Evolutionary conservation across 2,329 filamentous ascomycete species (phyloP).

Genomic region (Endoconidiophora polonica): DNA sequence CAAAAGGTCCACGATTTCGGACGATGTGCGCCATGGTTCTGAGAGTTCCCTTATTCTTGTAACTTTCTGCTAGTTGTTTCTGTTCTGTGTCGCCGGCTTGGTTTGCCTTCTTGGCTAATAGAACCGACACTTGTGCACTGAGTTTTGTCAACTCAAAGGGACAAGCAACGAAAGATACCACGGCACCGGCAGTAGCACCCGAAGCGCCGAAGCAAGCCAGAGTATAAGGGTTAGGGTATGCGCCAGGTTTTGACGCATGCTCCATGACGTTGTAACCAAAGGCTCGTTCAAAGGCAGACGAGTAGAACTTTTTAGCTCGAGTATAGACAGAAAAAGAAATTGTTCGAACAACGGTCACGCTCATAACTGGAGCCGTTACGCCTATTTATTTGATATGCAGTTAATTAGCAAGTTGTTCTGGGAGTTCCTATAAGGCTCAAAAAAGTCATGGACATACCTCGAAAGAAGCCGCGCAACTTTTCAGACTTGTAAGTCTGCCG

Average conservation of each 20-base stretch:
- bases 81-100: slow-evolving; percentile 26
- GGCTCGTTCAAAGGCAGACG: slow-evolving; percentile 51
- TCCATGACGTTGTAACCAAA: slow-evolving; percentile 53
- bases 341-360: slow-evolving; percentile 60
- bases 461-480: slow-evolving; percentile 60
- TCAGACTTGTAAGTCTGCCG: slow-evolving; percentile 60
- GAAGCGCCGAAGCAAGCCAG: slow-evolving; percentile 61
- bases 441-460: slow-evolving; percentile 37
- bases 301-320: slow-evolving; percentile 56
- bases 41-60: slow-evolving; percentile 62
- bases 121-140: slow-evolving; percentile 67
- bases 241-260: slow-evolving; percentile 53
- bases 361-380: slow-evolving; percentile 64
- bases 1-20: slow-evolving; percentile 52
- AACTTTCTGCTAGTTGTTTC: slow-evolving; percentile 47
- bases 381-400: slow-evolving; percentile 26
- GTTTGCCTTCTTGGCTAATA: slow-evolving; percentile 39
- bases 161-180: slow-evolving; percentile 67
- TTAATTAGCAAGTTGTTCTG: slow-evolving; percentile 1
- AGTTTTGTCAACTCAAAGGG: slow-evolving; percentile 84
- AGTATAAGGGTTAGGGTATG: slow-evolving; percentile 56
- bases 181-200: slow-evolving; percentile 62
- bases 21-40: slow-evolving; percentile 63
- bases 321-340: slow-evolving; percentile 69
- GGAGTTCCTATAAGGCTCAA: not conserved